Percentiles rank a stretch among this genome's conserved stretches.
Evolutionary conservation across 2,329 filamentous ascomycete genomes (phyloP).

Genomic region (Venturia pyrina): DNA sequence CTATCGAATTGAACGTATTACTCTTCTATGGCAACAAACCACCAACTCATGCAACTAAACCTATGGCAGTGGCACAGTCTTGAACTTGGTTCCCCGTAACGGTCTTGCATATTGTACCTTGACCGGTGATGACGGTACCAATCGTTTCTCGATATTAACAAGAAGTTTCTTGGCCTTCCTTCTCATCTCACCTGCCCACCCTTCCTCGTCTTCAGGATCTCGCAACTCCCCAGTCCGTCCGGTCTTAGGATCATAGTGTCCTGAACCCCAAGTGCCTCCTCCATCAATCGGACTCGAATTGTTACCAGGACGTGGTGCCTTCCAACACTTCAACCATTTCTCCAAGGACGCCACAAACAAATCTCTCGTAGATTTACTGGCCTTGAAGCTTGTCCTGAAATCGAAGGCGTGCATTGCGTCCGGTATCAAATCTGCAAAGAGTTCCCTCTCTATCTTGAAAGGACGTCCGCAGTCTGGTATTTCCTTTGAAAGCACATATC

Average conservation of each 20-base stretch:
- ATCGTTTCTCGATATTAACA: background rate
- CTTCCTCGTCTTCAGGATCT: conserved; percentile 1
- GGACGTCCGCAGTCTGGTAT: conserved; percentile 35
- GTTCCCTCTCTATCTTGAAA: conserved; percentile 18
- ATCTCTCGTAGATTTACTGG: conserved; percentile 24
- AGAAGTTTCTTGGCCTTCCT: background rate
- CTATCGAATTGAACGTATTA: background rate
- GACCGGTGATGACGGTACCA: background rate
- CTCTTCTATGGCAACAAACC: background rate
- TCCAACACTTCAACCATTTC: conserved; percentile 38
- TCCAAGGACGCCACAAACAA: conserved; percentile 33
- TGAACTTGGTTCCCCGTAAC: background rate
- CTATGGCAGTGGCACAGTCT: conserved; percentile 1
- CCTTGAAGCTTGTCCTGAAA: conserved; percentile 27
- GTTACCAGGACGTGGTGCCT: conserved; percentile 10
- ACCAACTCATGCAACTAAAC: background rate
- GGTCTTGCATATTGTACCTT: background rate
- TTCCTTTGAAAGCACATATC: conserved; percentile 27
- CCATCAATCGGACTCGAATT: background rate
- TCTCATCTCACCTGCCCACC: background rate
- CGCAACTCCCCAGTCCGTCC: background rate
- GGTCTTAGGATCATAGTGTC: conserved; percentile 3
- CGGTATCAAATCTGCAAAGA: conserved; percentile 22
- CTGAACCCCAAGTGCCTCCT: conserved; percentile 2
- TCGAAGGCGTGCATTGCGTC: conserved; percentile 42